Evolutionary conservation across 1,284 basidiomycete genomes (phyloP).

Genomic region (Jaminaea rosea): DNA sequence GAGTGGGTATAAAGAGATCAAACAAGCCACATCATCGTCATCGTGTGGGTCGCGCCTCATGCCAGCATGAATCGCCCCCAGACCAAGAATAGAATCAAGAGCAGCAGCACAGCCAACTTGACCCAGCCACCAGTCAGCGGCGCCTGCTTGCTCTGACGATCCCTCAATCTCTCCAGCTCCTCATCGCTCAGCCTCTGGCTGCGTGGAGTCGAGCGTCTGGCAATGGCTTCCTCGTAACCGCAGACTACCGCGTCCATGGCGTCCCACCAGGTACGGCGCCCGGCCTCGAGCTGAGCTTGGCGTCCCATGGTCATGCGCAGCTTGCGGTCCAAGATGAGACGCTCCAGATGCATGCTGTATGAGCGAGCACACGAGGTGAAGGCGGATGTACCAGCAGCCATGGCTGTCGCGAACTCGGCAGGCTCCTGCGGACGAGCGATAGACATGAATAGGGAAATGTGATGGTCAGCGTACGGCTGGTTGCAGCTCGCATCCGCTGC

Average conservation of each 20-base stretch:
- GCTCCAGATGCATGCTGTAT: conserved; percentile 51
- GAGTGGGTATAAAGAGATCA: too few relatives aligned
- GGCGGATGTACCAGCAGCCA: conserved; percentile 36
- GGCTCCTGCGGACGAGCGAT: conserved; percentile 17
- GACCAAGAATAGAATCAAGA: neutral
- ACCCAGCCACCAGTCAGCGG: conserved; percentile 33
- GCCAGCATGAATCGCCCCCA: neutral
- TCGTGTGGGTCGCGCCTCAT: too few relatives aligned
- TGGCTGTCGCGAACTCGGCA: conserved; percentile 42
- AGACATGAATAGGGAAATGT: too few relatives aligned
- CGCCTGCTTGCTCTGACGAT: conserved; percentile 20
- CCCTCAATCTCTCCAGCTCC: conserved; percentile 38
- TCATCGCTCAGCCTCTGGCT: conserved; percentile 29
- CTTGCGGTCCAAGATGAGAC: conserved; percentile 44
- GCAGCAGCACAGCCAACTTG: conserved; percentile 20
- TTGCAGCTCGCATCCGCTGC: neutral
- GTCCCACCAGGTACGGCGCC: conserved; percentile 53
- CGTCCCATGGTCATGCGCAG: conserved; percentile 49
- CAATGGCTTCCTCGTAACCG: conserved; percentile 50
- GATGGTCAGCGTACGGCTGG: too few relatives aligned
- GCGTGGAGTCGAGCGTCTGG: conserved; percentile 12
- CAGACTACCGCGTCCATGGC: conserved; percentile 55
- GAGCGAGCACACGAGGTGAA: conserved; percentile 47
- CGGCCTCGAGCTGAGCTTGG: conserved; percentile 47
- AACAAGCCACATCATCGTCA: too few relatives aligned